Evolutionary conservation across 176 grass and related monocot genomes (phyloP).

Genomic region (Carex cristatella): DNA sequence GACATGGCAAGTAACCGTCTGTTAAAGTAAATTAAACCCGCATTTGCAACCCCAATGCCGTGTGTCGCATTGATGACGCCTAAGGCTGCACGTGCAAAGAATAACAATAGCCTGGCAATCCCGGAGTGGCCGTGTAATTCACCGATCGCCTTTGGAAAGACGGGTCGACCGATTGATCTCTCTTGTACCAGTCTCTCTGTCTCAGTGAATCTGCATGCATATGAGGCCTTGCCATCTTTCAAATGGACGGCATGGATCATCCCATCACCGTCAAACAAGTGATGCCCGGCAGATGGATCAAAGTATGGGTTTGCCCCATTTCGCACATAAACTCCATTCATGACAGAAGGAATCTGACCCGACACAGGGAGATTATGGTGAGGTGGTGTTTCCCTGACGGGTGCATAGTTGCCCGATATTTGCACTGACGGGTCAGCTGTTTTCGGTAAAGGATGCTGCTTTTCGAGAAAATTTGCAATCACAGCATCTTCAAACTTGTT

Average conservation of each 20-base stretch:
- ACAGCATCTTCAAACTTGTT: conserved; percentile 47
- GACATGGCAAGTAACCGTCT: conserved; percentile 92
- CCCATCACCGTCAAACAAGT: conserved; percentile 93
- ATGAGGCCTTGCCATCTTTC: conserved; percentile 43
- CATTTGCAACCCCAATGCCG: conserved; percentile 86
- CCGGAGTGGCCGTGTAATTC: conserved; percentile 94
- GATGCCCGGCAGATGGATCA: conserved; percentile 61
- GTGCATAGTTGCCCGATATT: conserved; percentile 84
- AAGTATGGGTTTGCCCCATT: conserved; percentile 85
- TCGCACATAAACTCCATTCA: conserved; percentile 69
- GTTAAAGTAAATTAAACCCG: conserved; percentile 70
- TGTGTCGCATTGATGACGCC: conserved; percentile 59
- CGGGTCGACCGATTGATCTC: conserved; percentile 28
- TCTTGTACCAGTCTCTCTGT: conserved; percentile 69
- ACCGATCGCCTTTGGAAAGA: conserved; percentile 90
- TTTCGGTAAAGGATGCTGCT: conserved; percentile 36
- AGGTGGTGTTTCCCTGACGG: conserved; percentile 42
- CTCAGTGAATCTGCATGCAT: conserved; percentile 85
- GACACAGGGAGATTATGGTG: conserved; percentile 18
- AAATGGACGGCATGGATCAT: conserved; percentile 88
- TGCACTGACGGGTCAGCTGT: conserved; percentile 63
- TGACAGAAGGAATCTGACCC: conserved; percentile 37
- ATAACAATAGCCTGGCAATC: conserved; percentile 54
- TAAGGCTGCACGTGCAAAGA: conserved; percentile 45
- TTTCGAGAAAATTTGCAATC: conserved; percentile 47